Percentiles rank a stretch among this genome's conserved stretches.
phyloP scores from a whole-genome alignment of 169 alveolate genomes.

The Cryptosporidium meleagridis region DNA sequence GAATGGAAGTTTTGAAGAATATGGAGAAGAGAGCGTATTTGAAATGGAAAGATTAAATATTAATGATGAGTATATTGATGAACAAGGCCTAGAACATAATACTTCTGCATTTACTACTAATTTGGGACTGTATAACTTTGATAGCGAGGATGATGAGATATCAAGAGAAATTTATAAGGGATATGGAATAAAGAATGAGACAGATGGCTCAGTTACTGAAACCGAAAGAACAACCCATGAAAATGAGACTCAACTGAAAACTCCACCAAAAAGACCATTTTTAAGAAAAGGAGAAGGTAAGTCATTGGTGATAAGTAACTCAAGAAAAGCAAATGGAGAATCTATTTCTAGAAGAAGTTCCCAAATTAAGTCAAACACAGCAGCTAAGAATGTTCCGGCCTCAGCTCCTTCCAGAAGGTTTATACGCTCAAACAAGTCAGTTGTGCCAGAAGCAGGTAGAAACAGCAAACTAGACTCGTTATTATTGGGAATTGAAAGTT shows the following conservation, averaged over 20 bases:
- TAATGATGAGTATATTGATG: neutral
- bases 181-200: constrained; percentile 2
- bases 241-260: neutral
- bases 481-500: constrained; percentile 5
- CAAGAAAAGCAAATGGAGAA: constrained; percentile 33
- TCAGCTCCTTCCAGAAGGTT: neutral
- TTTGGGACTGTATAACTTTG: neutral
- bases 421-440: neutral
- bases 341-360: neutral
- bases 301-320: constrained; percentile 66
- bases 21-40: neutral
- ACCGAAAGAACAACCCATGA: neutral
- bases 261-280: constrained; percentile 43
- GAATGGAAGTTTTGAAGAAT: neutral
- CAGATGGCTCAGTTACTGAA: constrained; percentile 4
- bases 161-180: neutral
- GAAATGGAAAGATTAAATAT: neutral
- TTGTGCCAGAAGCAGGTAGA: neutral
- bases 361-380: neutral
- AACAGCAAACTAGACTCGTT: neutral
- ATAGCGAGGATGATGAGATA: neutral
- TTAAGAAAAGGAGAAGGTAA: constrained; percentile 65
- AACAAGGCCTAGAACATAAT: neutral
- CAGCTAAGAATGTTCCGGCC: neutral
- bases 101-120: neutral